These are phyloP conservation scores for Polytolypa hystricis DNA, from an alignment of 2,329 filamentous ascomycete genomes.

Conservation along the genomic window DNA sequence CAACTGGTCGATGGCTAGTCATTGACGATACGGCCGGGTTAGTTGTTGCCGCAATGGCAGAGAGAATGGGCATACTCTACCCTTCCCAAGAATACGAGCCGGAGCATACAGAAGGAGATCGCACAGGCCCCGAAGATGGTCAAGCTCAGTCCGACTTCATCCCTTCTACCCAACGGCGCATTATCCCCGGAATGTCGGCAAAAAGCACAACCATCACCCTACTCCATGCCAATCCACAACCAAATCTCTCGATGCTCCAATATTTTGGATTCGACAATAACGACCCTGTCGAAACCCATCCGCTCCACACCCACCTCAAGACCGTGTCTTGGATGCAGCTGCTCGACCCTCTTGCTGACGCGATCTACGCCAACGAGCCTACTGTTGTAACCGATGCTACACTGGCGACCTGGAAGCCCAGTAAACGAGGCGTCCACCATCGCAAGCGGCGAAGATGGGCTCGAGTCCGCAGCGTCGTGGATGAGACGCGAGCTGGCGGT, in stretches of 20 bases:
- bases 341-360: slow-evolving; percentile 62
- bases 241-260: slow-evolving; percentile 75
- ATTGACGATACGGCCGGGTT: slow-evolving; percentile 81
- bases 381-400: slow-evolving; percentile 47
- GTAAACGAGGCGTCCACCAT: slow-evolving; percentile 73
- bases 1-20: slow-evolving; percentile 61
- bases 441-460: slow-evolving; percentile 81
- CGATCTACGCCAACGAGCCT: slow-evolving; percentile 58
- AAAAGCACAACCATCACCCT: slow-evolving; percentile 59
- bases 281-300: slow-evolving; percentile 56
- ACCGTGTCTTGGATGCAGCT: slow-evolving; percentile 88
- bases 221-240: slow-evolving; percentile 70
- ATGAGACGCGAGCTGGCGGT: slow-evolving; percentile 60
- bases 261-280: slow-evolving; percentile 78
- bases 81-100: slow-evolving; percentile 23
- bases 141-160: slow-evolving; percentile 1
- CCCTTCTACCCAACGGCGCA: slow-evolving; percentile 13
- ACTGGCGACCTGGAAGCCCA: slow-evolving; percentile 63
- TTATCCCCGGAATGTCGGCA: slow-evolving; percentile 32
- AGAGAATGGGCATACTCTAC: slow-evolving; percentile 75
- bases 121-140: slow-evolving; percentile 4
- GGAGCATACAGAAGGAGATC: slow-evolving; percentile 13
- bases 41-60: slow-evolving; percentile 71
- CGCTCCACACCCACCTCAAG: slow-evolving; percentile 70
- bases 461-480: slow-evolving; percentile 58